These are phyloP conservation scores for Ustilago nuda DNA, from an alignment of 1,284 basidiomycete genomes.

Conservation along the genomic window DNA sequence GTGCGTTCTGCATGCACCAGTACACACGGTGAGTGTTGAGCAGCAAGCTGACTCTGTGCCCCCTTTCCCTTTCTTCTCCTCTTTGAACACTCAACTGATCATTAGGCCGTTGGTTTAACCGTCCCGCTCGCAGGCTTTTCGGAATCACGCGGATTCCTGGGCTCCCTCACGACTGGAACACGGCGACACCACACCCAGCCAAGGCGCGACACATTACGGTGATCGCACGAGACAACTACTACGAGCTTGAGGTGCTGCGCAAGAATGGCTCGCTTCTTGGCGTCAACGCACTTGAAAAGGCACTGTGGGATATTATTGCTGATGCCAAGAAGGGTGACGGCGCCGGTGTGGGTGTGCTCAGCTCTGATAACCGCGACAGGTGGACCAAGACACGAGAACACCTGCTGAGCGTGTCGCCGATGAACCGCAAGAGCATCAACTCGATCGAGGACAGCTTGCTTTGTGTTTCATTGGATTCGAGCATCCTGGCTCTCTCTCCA, in stretches of 20 bases:
- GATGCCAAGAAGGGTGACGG: conserved; percentile 77
- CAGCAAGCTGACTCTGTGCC: conserved; percentile 33
- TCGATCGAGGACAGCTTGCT: conserved; percentile 82
- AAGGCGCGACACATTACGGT: conserved; percentile 77
- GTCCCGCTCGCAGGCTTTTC: conserved; percentile 75
- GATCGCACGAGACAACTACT: conserved; percentile 83
- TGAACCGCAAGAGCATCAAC: conserved; percentile 76
- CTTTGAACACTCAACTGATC: conserved; percentile 30
- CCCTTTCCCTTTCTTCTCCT: conserved; percentile 27
- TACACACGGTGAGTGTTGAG: conserved; percentile 72
- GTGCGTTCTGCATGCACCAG: conserved; percentile 75
- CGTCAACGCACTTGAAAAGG: conserved; percentile 76
- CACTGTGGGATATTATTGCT: conserved; percentile 76
- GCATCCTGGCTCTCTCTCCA: conserved; percentile 69
- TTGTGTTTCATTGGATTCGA: conserved; percentile 75
- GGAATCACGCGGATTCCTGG: conserved; percentile 68
- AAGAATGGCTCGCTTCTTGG: conserved; percentile 70
- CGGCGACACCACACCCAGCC: conserved; percentile 69
- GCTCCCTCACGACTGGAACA: conserved; percentile 71
- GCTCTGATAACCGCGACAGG: conserved; percentile 81
- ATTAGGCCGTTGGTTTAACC: conserved; percentile 68
- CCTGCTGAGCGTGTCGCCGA: conserved; percentile 77
- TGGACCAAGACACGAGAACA: conserved; percentile 86
- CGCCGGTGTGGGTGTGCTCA: conserved; percentile 78
- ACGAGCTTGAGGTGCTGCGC: conserved; percentile 77